Conservation (phyloP, 2,329 filamentous ascomycete genomes). For the Sclerotinia spermophila region DNA sequence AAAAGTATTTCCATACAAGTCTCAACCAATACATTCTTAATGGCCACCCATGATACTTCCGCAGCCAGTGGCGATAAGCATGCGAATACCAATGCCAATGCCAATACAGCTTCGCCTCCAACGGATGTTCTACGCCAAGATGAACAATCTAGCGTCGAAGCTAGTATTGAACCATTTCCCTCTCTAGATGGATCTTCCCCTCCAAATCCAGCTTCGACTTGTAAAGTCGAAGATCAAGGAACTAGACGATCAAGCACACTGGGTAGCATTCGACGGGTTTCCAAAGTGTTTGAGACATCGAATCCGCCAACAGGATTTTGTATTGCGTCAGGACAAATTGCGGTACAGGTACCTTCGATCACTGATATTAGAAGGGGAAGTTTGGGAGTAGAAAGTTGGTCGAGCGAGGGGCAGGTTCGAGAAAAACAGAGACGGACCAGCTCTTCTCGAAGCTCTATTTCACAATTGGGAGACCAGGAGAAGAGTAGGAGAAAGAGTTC, state of each 20-base stretch:
- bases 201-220: not conserved
- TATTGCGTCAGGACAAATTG: slow-evolving; percentile 46
- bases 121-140: not conserved
- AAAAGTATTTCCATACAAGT: not conserved
- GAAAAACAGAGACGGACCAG: slow-evolving; percentile 34
- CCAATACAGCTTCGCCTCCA: not conserved
- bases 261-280: slow-evolving; percentile 34
- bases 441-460: slow-evolving; percentile 24
- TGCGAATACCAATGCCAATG: not conserved
- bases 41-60: slow-evolving; percentile 4
- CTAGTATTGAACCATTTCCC: slow-evolving; percentile 25
- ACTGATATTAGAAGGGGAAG: slow-evolving; percentile 35
- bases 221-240: slow-evolving; percentile 18
- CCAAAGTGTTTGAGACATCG: slow-evolving; percentile 44
- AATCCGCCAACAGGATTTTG: slow-evolving; percentile 47
- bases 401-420: slow-evolving; percentile 33
- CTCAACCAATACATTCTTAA: not conserved
- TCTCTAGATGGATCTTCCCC: slow-evolving; percentile 10
- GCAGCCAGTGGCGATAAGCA: not conserved
- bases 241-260: slow-evolving; percentile 26
- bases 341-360: slow-evolving; percentile 33
- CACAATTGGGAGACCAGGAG: slow-evolving; percentile 22
- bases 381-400: slow-evolving; percentile 35
- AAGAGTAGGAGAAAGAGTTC: slow-evolving; percentile 22
- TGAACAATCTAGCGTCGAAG: slow-evolving; percentile 15